Conservation (phyloP, 352 stramenopile genomes). For the Globisporangium cylindrosporum region DNA sequence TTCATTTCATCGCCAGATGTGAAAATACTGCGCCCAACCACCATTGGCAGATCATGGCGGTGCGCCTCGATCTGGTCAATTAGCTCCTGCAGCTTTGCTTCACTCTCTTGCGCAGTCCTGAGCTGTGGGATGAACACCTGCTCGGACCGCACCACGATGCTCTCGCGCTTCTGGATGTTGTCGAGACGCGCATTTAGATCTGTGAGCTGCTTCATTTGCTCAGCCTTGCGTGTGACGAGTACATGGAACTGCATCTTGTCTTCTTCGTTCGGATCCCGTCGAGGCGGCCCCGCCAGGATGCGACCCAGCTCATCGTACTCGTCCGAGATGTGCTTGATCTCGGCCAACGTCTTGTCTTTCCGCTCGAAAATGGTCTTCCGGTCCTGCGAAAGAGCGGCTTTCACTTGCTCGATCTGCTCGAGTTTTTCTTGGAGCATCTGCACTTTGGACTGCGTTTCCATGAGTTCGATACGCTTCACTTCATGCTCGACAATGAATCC, state of each 20-base stretch:
- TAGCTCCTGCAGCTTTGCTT: slow-evolving; percentile 22
- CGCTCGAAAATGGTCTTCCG: slow-evolving; percentile 43
- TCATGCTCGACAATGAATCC: slow-evolving; percentile 53
- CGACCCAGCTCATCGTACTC: slow-evolving; percentile 52
- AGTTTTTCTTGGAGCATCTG: slow-evolving; percentile 51
- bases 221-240: slow-evolving; percentile 39
- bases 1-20: slow-evolving; percentile 17
- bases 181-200: slow-evolving; percentile 37
- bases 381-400: slow-evolving; percentile 36
- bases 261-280: slow-evolving; percentile 53
- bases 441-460: slow-evolving; percentile 58
- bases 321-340: slow-evolving; percentile 44
- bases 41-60: slow-evolving; percentile 45
- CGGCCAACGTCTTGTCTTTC: slow-evolving; percentile 40
- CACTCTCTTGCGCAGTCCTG: slow-evolving; percentile 21
- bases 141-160: slow-evolving; percentile 43
- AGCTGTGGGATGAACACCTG: slow-evolving; percentile 37
- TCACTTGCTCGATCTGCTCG: slow-evolving; percentile 39
- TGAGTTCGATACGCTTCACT: slow-evolving; percentile 34
- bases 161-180: slow-evolving; percentile 45
- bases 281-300: slow-evolving; percentile 49
- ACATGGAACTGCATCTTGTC: slow-evolving; percentile 66
- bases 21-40: slow-evolving; percentile 58
- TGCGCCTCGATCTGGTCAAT: slow-evolving; percentile 30
- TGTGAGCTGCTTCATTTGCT: slow-evolving; percentile 47